Evolutionary conservation across 1,139 yeast genomes (phyloP).

Genomic region (Diutina ranongensis): DNA sequence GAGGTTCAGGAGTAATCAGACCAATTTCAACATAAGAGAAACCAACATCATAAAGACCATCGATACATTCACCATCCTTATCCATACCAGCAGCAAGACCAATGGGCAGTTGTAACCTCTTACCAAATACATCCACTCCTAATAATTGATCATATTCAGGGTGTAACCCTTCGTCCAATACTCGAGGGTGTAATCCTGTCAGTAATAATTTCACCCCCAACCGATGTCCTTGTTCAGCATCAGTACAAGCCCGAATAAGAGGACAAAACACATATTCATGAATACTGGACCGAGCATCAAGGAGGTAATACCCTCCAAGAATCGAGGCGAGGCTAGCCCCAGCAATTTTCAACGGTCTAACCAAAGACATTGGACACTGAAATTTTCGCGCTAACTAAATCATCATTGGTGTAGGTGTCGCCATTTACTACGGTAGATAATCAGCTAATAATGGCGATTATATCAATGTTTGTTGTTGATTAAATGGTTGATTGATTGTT

Average conservation of each 20-base stretch:
- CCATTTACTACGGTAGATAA: too few species aligned
- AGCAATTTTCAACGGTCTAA: conserved; percentile 1
- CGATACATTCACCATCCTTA: conserved; percentile 91
- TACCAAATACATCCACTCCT: conserved; percentile 53
- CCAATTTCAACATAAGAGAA: conserved; percentile 91
- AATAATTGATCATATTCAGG: conserved; percentile 36
- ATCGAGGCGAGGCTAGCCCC: background rate
- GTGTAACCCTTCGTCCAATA: conserved; percentile 1
- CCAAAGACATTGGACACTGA: background rate
- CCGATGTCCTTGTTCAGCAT: conserved; percentile 77
- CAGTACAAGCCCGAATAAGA: conserved; percentile 53
- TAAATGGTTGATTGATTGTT: too few species aligned
- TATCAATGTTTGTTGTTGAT: too few species aligned
- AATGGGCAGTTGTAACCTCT: conserved; percentile 56
- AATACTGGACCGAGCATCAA: conserved; percentile 73
- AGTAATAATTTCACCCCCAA: conserved; percentile 64
- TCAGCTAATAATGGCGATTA: too few species aligned
- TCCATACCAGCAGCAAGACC: conserved; percentile 97
- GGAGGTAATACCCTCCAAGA: conserved; percentile 25
- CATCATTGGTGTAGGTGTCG: too few species aligned
- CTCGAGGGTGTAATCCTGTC: conserved; percentile 27
- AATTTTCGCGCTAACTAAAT: background rate
- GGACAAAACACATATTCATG: conserved; percentile 81
- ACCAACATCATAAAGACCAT: conserved; percentile 64
- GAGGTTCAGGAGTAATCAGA: conserved; percentile 84